A percentile compares a stretch with the other conserved stretches of the same genome.
Evolutionary conservation across 306 rosid species (phyloP).

Genomic region (Begonia masoniana): DNA sequence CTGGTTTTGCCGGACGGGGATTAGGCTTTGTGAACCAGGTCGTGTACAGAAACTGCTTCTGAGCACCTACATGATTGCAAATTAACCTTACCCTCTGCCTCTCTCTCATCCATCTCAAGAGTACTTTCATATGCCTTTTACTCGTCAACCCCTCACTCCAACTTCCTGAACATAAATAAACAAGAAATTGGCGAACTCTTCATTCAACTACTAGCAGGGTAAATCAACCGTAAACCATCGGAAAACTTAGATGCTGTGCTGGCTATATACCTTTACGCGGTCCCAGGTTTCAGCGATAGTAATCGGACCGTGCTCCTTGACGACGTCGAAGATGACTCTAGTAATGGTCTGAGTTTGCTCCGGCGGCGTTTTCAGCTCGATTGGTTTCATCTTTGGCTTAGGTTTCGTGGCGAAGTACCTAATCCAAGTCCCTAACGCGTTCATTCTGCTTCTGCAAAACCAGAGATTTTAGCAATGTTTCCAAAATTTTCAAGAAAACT

Average conservation of each 20-base stretch:
- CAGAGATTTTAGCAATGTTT: too few relatives aligned
- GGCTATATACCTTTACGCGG: constrained; percentile 41
- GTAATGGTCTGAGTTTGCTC: constrained; percentile 78
- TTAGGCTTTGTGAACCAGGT: constrained; percentile 64
- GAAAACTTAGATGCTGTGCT: too few relatives aligned
- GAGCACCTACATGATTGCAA: constrained; percentile 72
- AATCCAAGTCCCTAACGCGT: constrained; percentile 41
- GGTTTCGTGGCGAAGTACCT: constrained; percentile 48
- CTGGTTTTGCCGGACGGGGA: constrained; percentile 16
- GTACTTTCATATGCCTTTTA: constrained; percentile 79
- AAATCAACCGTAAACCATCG: too few relatives aligned
- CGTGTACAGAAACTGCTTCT: constrained; percentile 77
- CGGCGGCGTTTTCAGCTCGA: constrained; percentile 49
- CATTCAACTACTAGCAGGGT: too few relatives aligned
- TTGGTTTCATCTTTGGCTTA: constrained; percentile 63
- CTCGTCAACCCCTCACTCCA: constrained; percentile 70
- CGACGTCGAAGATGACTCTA: constrained; percentile 50
- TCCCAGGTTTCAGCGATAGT: constrained; percentile 75
- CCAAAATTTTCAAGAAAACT: too few relatives aligned
- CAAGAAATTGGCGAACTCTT: not conserved
- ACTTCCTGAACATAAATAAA: constrained; percentile 35
- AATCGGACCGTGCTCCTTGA: constrained; percentile 84
- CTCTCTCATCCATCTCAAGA: constrained; percentile 92
- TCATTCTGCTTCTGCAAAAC: too few relatives aligned
- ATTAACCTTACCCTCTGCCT: constrained; percentile 69